A percentile compares a stretch with the other conserved stretches of the same genome.
These are phyloP conservation scores for Aegilops speltoides DNA, from an alignment of 176 grass and related monocot genomes.

Conservation along the genomic window DNA sequence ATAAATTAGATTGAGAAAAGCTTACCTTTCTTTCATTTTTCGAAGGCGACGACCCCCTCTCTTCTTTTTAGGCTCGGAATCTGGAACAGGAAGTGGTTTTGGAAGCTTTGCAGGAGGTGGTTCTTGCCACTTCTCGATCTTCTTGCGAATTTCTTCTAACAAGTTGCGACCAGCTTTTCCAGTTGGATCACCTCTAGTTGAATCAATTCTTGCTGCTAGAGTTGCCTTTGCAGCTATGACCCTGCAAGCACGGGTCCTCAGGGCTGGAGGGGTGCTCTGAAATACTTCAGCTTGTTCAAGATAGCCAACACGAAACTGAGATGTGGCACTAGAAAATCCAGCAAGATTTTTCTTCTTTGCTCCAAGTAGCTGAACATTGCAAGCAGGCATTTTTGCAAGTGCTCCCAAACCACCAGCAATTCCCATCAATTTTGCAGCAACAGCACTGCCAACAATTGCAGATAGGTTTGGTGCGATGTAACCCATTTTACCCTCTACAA, in stretches of 20 bases:
- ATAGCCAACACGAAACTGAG: constrained; percentile 77
- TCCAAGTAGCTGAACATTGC: constrained; percentile 88
- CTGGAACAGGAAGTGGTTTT: constrained; percentile 86
- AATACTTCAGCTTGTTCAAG: constrained; percentile 95
- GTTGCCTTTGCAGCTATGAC: constrained; percentile 78
- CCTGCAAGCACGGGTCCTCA: constrained; percentile 66
- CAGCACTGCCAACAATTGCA: constrained; percentile 76
- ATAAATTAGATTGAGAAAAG: background rate
- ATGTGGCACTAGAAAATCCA: constrained; percentile 79
- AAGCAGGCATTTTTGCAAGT: constrained; percentile 92
- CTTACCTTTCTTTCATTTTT: constrained; percentile 94
- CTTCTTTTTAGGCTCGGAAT: constrained; percentile 84
- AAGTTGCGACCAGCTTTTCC: constrained; percentile 81
- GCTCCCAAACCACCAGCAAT: constrained; percentile 76
- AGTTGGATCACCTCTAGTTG: constrained; percentile 84
- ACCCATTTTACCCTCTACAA: constrained; percentile 90
- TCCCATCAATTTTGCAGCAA: constrained; percentile 90
- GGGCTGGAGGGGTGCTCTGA: constrained; percentile 70
- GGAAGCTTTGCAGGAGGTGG: constrained; percentile 85
- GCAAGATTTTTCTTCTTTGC: constrained; percentile 82
- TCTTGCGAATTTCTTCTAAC: constrained; percentile 72
- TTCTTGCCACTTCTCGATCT: constrained; percentile 96
- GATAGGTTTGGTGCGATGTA: constrained; percentile 86
- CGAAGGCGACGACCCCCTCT: constrained; percentile 64
- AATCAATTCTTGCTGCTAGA: constrained; percentile 76